phyloP scores from a whole-genome alignment of 2,329 filamentous ascomycete genomes.

The Elsinoe fawcettii region DNA sequence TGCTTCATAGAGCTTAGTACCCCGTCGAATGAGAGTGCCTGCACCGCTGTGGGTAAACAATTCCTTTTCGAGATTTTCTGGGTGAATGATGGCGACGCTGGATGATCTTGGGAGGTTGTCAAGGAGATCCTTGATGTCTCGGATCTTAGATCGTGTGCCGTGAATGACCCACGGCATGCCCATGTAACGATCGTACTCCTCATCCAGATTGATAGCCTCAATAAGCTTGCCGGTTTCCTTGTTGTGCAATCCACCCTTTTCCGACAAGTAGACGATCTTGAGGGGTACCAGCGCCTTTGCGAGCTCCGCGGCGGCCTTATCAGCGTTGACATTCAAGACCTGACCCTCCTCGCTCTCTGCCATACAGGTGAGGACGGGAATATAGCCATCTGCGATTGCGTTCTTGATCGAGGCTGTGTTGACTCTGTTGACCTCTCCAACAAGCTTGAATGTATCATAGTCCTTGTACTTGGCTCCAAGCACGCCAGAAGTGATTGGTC shows the following conservation, averaged over 20 bases:
- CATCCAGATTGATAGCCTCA: conserved; percentile 92
- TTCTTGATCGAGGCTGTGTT: conserved; percentile 86
- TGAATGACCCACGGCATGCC: conserved; percentile 89
- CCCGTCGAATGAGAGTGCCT: conserved; percentile 83
- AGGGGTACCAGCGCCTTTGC: conserved; percentile 81
- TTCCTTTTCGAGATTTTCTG: conserved; percentile 91
- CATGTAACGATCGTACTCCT: conserved; percentile 92
- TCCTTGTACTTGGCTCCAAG: conserved; percentile 92
- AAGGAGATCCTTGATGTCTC: conserved; percentile 90
- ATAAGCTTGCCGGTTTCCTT: conserved; percentile 92
- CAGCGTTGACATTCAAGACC: conserved; percentile 94
- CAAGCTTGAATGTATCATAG: conserved; percentile 90
- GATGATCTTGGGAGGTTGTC: conserved; percentile 83
- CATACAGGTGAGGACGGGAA: conserved; percentile 93
- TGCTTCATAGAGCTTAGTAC: conserved; percentile 76
- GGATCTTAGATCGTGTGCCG: conserved; percentile 92
- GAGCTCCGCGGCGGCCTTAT: conserved; percentile 89
- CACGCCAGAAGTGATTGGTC: conserved; percentile 81
- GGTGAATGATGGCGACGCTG: conserved; percentile 95
- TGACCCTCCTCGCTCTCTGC: conserved; percentile 87
- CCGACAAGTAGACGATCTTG: conserved; percentile 97
- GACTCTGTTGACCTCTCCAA: conserved; percentile 90
- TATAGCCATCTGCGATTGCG: conserved; percentile 80
- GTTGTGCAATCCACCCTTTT: conserved; percentile 94
- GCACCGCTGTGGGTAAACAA: conserved; percentile 93